Evolutionary conservation across 768 basidiomycete species (phyloP), one percentile per base, ranked within the genome.

Genomic region (Agaricus subrufescens): DNA sequence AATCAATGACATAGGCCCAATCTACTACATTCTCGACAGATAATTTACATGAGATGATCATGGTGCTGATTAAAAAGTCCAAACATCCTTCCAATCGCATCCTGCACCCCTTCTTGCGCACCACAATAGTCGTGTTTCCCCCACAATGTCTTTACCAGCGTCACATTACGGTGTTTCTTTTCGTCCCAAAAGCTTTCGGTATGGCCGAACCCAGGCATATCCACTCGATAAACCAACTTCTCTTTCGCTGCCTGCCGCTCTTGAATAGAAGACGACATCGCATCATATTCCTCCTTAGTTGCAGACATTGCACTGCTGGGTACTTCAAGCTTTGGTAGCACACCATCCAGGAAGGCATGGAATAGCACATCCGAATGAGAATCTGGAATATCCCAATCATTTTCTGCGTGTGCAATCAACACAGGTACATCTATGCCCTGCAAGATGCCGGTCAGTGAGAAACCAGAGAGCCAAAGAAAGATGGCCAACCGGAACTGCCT

Each of bases 351-450:
- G 60, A 93, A 84, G 0, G 82, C 75, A 42, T 89, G 75, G 67
- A 94, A 93, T 25, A 96, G 79, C 0, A 76, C 73, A 27, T 80
- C 76, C 0, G 92, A 90, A 66, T 95, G 92, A 0, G 80, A 74
- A 65, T 82, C 71, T 0, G 89, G 87, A 50, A 95, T 92, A 25
- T 91, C 87, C 68, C 75, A 79, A 71, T 96, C 94, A 65, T 94
- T 76, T 65, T 80, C 73, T 51, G 91, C 84, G 64, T 96, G 94
- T 0, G 79, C 84, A 61, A 96, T 82, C 34, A 94, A 70, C 2
- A 91, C 78, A 5, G 88, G 79, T 0, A 77, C 78, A 50, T 84
- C 82, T 60, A 93, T 82, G 56, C 77, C 74, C 89, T 91, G 34
- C 3, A 34, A 3, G 31, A 11, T 7, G 34, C 19, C 19, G 63